Conservation (phyloP, 208 protist species). For the Trichomonas gallinae region DNA sequence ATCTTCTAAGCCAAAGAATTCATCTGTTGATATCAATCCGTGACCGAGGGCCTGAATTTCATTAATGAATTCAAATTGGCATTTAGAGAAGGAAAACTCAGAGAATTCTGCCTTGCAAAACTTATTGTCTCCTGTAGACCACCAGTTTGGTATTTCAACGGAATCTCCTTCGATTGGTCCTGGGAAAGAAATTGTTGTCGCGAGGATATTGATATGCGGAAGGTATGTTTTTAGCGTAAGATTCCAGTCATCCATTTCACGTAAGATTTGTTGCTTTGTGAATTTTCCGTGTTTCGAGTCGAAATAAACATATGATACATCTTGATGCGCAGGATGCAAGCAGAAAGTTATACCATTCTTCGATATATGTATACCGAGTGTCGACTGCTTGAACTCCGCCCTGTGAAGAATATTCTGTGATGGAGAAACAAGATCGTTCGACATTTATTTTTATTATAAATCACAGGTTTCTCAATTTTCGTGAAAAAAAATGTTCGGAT, state of each 20-base stretch:
- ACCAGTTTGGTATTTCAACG: not conserved
- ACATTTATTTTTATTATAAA: too few species aligned
- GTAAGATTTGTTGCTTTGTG: not conserved
- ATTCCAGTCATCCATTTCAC: not conserved
- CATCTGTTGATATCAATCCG: not conserved
- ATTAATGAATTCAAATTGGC: not conserved
- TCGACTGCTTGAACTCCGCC: not conserved
- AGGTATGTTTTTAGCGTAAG: not conserved
- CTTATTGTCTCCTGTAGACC: not conserved
- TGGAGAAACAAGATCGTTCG: too few species aligned
- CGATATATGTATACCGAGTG: not conserved
- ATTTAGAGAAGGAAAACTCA: not conserved
- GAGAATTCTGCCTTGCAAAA: not conserved
- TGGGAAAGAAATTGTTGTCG: not conserved
- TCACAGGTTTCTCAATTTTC: too few species aligned
- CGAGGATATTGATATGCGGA: not conserved
- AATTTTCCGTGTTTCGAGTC: not conserved
- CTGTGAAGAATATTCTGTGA: not conserved
- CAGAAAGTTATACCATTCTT: not conserved
- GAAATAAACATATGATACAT: not conserved
- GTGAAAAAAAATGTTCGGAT: too few species aligned
- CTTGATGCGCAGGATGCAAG: not conserved
- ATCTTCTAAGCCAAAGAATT: not conserved
- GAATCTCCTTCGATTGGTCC: not conserved
- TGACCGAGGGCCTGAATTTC: not conserved